phyloP scores from a whole-genome alignment of 495 filamentous ascomycete genomes.

The Talaromyces wortmannii region DNA sequence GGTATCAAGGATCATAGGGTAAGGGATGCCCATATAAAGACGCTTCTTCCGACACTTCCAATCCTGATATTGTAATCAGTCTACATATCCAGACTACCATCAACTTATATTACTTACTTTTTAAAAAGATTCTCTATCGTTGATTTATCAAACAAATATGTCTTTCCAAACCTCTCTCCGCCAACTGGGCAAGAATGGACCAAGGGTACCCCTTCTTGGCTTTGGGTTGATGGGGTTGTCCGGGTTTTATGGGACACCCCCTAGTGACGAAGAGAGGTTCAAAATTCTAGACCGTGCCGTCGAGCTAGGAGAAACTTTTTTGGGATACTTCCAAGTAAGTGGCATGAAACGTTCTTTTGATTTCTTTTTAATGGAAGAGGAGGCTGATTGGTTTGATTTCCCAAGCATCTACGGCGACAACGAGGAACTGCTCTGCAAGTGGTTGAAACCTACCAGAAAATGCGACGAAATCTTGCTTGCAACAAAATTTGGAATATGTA shows the following conservation, averaged over 20 bases:
- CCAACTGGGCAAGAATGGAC: constrained; percentile 45
- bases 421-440: constrained; percentile 44
- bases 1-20: no score
- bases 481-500: constrained; percentile 37
- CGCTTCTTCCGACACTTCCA: not conserved
- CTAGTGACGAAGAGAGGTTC: constrained; percentile 41
- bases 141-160: not conserved
- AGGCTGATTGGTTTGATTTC: not conserved
- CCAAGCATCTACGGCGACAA: constrained; percentile 11
- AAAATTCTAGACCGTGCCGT: constrained; percentile 43
- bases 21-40: constrained; percentile 1
- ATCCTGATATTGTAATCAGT: not conserved
- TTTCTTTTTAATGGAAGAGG: not conserved
- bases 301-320: constrained; percentile 27
- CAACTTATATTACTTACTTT: not conserved
- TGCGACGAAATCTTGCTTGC: constrained; percentile 40
- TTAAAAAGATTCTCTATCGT: no score
- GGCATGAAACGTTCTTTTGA: constrained; percentile 12
- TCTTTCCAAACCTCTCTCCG: constrained; percentile 2
- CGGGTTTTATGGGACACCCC: constrained; percentile 29
- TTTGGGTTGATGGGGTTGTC: constrained; percentile 48
- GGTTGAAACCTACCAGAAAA: constrained; percentile 41
- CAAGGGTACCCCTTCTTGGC: constrained; percentile 41
- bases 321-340: constrained; percentile 27
- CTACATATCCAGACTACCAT: not conserved